Evolutionary conservation across 129 eudicot genomes (phyloP).

Genomic region (Helianthus annuus): HanXRQr2.0-SUNRISE NC_035443.2:144768709-144769208

Average conservation of each 20-base stretch:
- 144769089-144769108: constrained; percentile 12
- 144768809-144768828: constrained; percentile 17
- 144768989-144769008: constrained; percentile 18
- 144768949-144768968: constrained; percentile 50
- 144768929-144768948: constrained; percentile 56
- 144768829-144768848: constrained; percentile 51
- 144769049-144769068: constrained; percentile 9
- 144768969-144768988: constrained; percentile 43
- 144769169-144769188: too few relatives aligned
- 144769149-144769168: too few relatives aligned
- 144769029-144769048: background rate
- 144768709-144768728: background rate
- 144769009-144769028: constrained; percentile 21
- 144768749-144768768: too few relatives aligned
- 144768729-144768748: background rate
- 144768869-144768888: constrained; percentile 41
- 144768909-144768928: constrained; percentile 49
- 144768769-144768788: background rate
- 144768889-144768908: constrained; percentile 40
- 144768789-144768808: background rate
- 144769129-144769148: background rate
- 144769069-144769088: constrained; percentile 15
- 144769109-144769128: too few relatives aligned
- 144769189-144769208: too few relatives aligned
- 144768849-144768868: constrained; percentile 48